These are phyloP conservation scores for Auriscalpium orientale DNA, from an alignment of 768 basidiomycete species.

Conservation along the genomic window DNA sequence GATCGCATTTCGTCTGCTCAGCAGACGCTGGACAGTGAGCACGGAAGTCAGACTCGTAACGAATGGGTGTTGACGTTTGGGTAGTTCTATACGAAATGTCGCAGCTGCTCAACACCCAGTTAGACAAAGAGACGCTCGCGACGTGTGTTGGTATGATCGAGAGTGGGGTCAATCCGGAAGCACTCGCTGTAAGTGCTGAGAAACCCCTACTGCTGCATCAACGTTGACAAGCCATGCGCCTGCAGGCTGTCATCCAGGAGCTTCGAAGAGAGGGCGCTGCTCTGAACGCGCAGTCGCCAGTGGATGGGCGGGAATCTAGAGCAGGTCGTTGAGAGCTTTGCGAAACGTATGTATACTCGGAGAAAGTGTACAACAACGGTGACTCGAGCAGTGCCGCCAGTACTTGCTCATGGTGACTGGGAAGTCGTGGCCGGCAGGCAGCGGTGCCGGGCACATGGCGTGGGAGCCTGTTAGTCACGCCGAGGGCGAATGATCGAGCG, in stretches of 20 bases:
- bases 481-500: neutral
- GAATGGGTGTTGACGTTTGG: neutral
- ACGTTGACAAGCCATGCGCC: neutral
- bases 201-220: too few relatives aligned
- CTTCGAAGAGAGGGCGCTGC: constrained; percentile 10
- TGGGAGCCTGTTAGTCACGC: neutral
- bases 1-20: constrained; percentile 22
- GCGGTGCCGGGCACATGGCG: constrained; percentile 1
- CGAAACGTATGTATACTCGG: neutral
- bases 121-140: constrained; percentile 88
- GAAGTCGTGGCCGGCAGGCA: too few relatives aligned
- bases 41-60: neutral
- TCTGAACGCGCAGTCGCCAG: constrained; percentile 1
- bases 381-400: neutral
- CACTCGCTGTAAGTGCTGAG: constrained; percentile 61
- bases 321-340: neutral
- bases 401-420: too few relatives aligned
- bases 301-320: neutral
- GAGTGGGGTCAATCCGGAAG: constrained; percentile 87
- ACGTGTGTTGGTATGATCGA: constrained; percentile 92
- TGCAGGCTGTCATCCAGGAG: constrained; percentile 13
- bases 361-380: neutral
- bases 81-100: constrained; percentile 83
- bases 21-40: constrained; percentile 29
- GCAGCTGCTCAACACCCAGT: constrained; percentile 76